Conservation (phyloP, 495 filamentous ascomycete species). For the Hyaloscypha hepaticicola region DNA sequence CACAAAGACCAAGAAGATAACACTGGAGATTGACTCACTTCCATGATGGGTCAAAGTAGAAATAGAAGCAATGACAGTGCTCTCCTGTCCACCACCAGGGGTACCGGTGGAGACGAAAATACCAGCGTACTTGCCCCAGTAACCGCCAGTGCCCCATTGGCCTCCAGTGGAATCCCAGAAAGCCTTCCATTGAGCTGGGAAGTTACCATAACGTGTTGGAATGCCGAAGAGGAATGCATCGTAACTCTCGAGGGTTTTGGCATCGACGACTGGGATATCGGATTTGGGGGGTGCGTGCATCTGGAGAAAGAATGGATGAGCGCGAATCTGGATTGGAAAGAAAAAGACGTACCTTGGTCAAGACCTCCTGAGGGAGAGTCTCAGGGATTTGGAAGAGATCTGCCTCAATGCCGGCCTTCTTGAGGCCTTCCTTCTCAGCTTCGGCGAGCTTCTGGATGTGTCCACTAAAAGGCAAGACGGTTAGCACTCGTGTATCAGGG, state of each 20-base stretch:
- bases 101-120: constrained; percentile 84
- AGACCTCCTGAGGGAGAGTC: constrained; percentile 80
- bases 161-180: constrained; percentile 34
- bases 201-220: constrained; percentile 98
- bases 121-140: constrained; percentile 77
- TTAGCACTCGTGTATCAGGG: constrained; percentile 8
- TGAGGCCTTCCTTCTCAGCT: constrained; percentile 87
- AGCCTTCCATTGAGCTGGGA: constrained; percentile 91
- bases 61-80: constrained; percentile 77
- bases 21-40: constrained; percentile 26
- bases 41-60: constrained; percentile 92
- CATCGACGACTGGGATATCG: constrained; percentile 65
- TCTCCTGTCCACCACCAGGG: constrained; percentile 90
- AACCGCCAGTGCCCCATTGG: constrained; percentile 22
- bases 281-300: constrained; percentile 87
- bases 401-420: constrained; percentile 64
- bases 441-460: constrained; percentile 83
- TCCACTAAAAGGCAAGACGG: constrained; percentile 50
- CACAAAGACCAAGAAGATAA: background rate
- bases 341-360: constrained; percentile 43
- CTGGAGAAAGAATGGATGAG: constrained; percentile 39
- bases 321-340: background rate
- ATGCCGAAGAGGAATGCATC: constrained; percentile 94
- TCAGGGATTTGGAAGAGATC: constrained; percentile 58
- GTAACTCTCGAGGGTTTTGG: constrained; percentile 68